phyloP scores from a whole-genome alignment of 1,139 yeast genomes.

The Groenewaldozyma sp. region DNA sequence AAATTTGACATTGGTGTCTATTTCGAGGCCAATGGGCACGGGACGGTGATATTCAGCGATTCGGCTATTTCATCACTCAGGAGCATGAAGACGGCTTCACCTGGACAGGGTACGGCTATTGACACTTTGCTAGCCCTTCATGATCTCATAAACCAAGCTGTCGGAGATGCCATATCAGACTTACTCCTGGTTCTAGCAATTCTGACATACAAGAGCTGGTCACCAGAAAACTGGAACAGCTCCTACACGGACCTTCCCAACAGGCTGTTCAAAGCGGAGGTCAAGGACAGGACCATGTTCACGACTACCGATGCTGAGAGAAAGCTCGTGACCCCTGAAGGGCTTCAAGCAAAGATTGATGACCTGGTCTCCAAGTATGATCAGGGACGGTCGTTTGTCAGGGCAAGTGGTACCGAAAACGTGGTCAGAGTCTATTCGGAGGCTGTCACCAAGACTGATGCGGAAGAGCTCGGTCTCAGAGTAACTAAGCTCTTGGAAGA shows the following conservation, averaged over 20 bases:
- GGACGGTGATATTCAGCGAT: slow-evolving; percentile 77
- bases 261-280: slow-evolving; percentile 68
- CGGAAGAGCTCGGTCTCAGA: slow-evolving; percentile 45
- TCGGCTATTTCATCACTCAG: slow-evolving; percentile 38
- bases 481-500: slow-evolving; percentile 32
- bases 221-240: slow-evolving; percentile 66
- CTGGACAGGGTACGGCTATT: slow-evolving; percentile 38
- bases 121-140: slow-evolving; percentile 48
- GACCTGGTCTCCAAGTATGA: slow-evolving; percentile 46
- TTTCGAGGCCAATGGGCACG: slow-evolving; percentile 99
- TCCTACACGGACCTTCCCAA: slow-evolving; percentile 84
- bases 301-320: slow-evolving; percentile 89
- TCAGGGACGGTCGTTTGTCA: slow-evolving; percentile 78
- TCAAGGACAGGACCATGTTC: slow-evolving; percentile 70
- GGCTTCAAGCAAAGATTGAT: slow-evolving; percentile 70
- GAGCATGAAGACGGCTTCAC: slow-evolving; percentile 26
- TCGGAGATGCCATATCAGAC: slow-evolving; percentile 95
- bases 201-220: slow-evolving; percentile 44
- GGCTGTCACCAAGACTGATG: slow-evolving; percentile 48
- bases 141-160: slow-evolving; percentile 83
- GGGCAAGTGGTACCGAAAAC: slow-evolving; percentile 98
- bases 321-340: slow-evolving; percentile 62
- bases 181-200: slow-evolving; percentile 67
- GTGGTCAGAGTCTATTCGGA: slow-evolving; percentile 96
- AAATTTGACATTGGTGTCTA: slow-evolving; percentile 85